These are phyloP conservation scores for Aspergillaceae sp. DNA, from an alignment of 2,329 filamentous ascomycete genomes.

Conservation along the genomic window DNA sequence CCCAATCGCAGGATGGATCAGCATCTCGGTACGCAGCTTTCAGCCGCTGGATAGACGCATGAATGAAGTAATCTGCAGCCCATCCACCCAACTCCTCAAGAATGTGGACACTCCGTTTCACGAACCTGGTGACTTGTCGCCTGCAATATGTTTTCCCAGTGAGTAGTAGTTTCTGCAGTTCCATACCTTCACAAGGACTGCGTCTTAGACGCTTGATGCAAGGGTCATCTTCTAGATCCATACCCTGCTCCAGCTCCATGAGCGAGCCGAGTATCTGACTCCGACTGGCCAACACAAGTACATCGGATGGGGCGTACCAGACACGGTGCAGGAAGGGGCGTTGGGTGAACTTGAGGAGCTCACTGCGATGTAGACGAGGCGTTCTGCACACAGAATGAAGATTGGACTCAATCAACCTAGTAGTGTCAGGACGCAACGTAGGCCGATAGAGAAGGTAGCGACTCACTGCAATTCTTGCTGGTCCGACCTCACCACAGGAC, in stretches of 20 bases:
- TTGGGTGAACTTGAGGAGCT: conserved; percentile 61
- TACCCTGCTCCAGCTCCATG: conserved; percentile 25
- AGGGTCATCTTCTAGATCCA: conserved; percentile 56
- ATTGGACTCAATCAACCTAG: conserved; percentile 54
- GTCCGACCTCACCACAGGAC: conserved; percentile 58
- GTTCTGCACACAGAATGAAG: conserved; percentile 61
- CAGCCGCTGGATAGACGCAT: conserved; percentile 38
- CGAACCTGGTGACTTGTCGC: conserved; percentile 50
- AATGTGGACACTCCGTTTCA: conserved; percentile 44
- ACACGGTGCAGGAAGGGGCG: conserved; percentile 43
- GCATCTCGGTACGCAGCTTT: conserved; percentile 9
- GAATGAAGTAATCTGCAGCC: conserved; percentile 60
- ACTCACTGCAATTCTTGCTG: conserved; percentile 45
- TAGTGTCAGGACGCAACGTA: not conserved
- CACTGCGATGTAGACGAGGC: conserved; percentile 59
- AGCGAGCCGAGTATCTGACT: conserved; percentile 36
- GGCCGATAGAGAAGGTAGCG: too few relatives aligned
- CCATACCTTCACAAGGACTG: conserved; percentile 27
- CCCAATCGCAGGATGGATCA: conserved; percentile 30
- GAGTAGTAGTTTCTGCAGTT: conserved; percentile 20
- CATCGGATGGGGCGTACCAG: conserved; percentile 8
- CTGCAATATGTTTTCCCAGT: conserved; percentile 34
- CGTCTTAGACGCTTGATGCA: conserved; percentile 43
- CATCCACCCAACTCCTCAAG: conserved; percentile 55
- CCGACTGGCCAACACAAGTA: conserved; percentile 1